Conservation (phyloP, 2,329 filamentous ascomycete genomes). For the Grosmannia penicillata region DNA sequence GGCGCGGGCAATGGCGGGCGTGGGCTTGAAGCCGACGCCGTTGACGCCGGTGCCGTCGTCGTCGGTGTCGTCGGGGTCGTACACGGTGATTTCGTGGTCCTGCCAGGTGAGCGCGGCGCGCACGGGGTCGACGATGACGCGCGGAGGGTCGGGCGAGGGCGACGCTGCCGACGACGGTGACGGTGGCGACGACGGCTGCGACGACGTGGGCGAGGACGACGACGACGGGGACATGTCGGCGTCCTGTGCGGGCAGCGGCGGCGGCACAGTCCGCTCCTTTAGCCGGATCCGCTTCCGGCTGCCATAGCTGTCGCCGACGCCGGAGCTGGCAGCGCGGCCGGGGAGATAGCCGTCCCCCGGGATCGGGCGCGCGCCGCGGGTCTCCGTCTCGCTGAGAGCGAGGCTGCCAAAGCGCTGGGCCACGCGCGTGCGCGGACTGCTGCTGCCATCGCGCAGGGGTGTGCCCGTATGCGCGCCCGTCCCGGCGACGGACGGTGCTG, state of each 20-base stretch:
- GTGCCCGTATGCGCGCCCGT: background rate
- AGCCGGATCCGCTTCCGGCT: constrained; percentile 6
- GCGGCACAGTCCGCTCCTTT: too few species aligned
- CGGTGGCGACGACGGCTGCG: background rate
- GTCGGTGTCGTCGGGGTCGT: constrained; percentile 48
- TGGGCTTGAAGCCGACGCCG: constrained; percentile 52
- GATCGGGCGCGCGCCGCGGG: too few species aligned
- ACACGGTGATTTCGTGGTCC: constrained; percentile 52
- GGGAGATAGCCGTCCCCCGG: background rate
- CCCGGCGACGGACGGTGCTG: background rate
- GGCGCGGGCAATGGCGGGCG: constrained; percentile 42
- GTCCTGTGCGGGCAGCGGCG: constrained; percentile 7
- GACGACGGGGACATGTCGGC: constrained; percentile 12
- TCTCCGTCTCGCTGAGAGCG: constrained; percentile 20
- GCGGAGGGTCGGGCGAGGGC: background rate
- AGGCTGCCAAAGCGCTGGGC: constrained; percentile 37
- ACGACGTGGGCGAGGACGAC: background rate
- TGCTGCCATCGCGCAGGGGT: constrained; percentile 24
- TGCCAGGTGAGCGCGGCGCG: constrained; percentile 51
- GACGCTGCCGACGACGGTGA: background rate
- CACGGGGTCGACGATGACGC: constrained; percentile 31
- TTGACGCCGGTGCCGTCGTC: constrained; percentile 55
- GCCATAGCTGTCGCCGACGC: background rate
- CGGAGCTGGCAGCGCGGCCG: background rate
- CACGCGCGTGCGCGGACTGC: constrained; percentile 37